These are phyloP conservation scores for Aspergillus glaucus DNA, from an alignment of 2,329 filamentous ascomycete genomes.

Conservation along the genomic window DNA sequence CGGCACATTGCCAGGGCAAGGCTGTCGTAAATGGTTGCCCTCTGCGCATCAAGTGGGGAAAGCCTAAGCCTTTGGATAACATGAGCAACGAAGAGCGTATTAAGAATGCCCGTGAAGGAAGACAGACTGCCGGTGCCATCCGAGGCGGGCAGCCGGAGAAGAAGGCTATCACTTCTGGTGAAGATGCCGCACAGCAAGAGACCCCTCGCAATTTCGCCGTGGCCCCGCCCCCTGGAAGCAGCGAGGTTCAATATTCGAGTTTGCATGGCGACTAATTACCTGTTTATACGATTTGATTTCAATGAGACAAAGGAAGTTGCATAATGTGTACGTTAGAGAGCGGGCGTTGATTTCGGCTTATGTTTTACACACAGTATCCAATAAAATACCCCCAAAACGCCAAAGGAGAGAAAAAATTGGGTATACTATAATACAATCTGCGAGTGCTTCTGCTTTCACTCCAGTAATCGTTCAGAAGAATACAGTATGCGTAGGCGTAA, in stretches of 20 bases:
- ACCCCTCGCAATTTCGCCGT: conserved; percentile 44
- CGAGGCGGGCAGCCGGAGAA: conserved; percentile 33
- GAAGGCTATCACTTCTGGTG: conserved; percentile 31
- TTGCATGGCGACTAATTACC: conserved; percentile 65
- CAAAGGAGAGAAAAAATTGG: conserved; percentile 27
- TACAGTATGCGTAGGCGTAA: neutral
- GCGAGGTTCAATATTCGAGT: conserved; percentile 77
- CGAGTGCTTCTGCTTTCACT: neutral
- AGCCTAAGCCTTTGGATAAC: conserved; percentile 82
- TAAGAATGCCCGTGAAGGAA: conserved; percentile 72
- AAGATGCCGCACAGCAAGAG: conserved; percentile 35
- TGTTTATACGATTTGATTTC: conserved; percentile 5
- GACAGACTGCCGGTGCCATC: conserved; percentile 50
- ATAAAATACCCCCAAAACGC: conserved; percentile 28
- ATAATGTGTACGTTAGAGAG: conserved; percentile 24
- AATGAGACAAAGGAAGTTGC: conserved; percentile 20
- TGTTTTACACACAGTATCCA: conserved; percentile 22
- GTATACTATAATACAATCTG: conserved; percentile 34
- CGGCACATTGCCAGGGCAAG: conserved; percentile 75
- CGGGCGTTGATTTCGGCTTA: conserved; percentile 27
- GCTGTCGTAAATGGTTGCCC: conserved; percentile 89
- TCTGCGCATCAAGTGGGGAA: conserved; percentile 83
- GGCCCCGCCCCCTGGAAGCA: conserved; percentile 71
- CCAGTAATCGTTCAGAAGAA: conserved; percentile 2
- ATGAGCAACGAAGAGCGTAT: conserved; percentile 82